Percentiles rank a stretch among this genome's conserved stretches.
Evolutionary conservation across 2,329 filamentous ascomycete genomes (phyloP).

Genomic region (Pestalotiopsis sp.): DNA sequence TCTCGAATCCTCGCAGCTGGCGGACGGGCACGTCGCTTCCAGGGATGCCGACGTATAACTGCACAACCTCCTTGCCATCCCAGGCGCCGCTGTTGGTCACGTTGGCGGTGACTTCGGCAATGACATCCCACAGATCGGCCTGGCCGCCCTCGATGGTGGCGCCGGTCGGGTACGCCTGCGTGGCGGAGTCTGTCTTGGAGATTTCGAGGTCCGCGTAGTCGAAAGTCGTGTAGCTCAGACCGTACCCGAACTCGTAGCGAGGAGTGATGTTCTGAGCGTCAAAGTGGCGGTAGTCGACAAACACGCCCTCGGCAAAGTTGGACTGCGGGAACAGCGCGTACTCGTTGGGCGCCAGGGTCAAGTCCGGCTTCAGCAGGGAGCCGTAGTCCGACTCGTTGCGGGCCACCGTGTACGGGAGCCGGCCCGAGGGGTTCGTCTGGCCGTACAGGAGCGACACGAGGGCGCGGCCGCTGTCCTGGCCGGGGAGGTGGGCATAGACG

Average conservation of each 20-base stretch:
- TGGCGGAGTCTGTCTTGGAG: conserved; percentile 26
- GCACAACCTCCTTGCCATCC: conserved; percentile 52
- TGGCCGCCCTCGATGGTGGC: conserved; percentile 50
- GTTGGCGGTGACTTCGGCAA: conserved; percentile 50
- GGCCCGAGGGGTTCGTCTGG: conserved; percentile 41
- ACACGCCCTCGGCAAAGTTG: conserved; percentile 33
- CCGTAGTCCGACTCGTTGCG: conserved; percentile 46
- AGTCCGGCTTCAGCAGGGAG: conserved; percentile 26
- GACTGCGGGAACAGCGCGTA: conserved; percentile 40
- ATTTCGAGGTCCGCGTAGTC: conserved; percentile 51
- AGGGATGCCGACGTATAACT: conserved; percentile 57
- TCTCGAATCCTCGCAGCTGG: conserved; percentile 56
- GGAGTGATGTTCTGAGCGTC: conserved; percentile 31
- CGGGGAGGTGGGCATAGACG: conserved; percentile 52
- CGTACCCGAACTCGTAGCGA: conserved; percentile 37
- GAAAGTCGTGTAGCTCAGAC: conserved; percentile 55
- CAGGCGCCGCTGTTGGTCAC: conserved; percentile 55
- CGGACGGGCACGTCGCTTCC: conserved; percentile 40
- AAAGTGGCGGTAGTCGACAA: conserved; percentile 38
- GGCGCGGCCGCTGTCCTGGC: conserved; percentile 50
- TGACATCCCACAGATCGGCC: conserved; percentile 53
- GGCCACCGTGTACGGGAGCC: conserved; percentile 48
- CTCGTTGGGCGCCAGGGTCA: conserved; percentile 49
- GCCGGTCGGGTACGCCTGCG: conserved; percentile 20
- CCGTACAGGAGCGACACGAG: conserved; percentile 46